Conservation (phyloP, 148 eudicot species). For the Amaranthus hypochondriacus region DNA sequence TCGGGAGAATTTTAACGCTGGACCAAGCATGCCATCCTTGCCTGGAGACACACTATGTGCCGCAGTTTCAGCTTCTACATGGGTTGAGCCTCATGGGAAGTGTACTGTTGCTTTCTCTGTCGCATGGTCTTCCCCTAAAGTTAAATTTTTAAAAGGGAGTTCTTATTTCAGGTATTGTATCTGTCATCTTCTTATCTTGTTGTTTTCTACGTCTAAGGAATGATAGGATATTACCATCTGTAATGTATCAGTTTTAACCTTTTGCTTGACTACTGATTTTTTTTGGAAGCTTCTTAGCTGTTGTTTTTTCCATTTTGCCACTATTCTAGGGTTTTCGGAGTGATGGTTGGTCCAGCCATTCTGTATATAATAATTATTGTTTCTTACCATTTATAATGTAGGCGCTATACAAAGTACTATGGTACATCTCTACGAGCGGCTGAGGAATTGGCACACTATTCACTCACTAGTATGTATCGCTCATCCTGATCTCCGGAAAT, state of each 20-base stretch:
- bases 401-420: slow-evolving; percentile 89
- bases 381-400: slow-evolving; percentile 26
- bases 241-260: not conserved
- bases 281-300: not conserved
- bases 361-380: not conserved
- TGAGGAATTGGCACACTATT: slow-evolving; percentile 74
- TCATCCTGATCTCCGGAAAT: not conserved
- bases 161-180: slow-evolving; percentile 68
- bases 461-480: slow-evolving; percentile 69
- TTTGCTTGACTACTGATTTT: not conserved
- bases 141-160: slow-evolving; percentile 84
- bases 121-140: slow-evolving; percentile 94
- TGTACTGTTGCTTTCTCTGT: slow-evolving; percentile 85
- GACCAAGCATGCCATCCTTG: slow-evolving; percentile 81
- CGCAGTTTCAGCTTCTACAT: slow-evolving; percentile 89
- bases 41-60: slow-evolving; percentile 90
- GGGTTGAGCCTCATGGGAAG: slow-evolving; percentile 99
- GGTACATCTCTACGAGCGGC: slow-evolving; percentile 92
- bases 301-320: not conserved
- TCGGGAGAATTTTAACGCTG: slow-evolving; percentile 66
- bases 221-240: not conserved
- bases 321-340: not conserved
- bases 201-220: not conserved
- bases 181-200: not conserved
- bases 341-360: not conserved